Percentiles rank a stretch among this genome's conserved stretches.
phyloP scores from a whole-genome alignment of 805 yeast genomes.

The Phaffomyces antillensis region DNA sequence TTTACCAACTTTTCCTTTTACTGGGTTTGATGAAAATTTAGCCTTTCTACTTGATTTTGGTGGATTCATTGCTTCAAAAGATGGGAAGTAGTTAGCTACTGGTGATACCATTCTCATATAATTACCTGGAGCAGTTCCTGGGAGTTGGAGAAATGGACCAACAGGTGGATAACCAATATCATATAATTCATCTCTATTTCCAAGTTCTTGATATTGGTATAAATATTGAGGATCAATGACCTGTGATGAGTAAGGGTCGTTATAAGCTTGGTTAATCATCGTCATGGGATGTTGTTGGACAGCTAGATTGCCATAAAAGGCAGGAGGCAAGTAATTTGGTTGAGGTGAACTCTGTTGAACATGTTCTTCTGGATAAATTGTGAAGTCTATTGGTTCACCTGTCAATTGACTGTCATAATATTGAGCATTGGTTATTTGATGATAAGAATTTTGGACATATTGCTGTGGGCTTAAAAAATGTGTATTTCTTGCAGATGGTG shows the following conservation, averaged over 20 bases:
- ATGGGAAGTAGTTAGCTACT: conserved; percentile 20
- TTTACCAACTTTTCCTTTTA: not conserved
- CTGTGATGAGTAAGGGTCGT: conserved; percentile 6
- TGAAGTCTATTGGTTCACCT: conserved; percentile 8
- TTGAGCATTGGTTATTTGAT: conserved; percentile 22
- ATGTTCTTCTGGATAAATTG: conserved; percentile 4
- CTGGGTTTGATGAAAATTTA: conserved; percentile 2
- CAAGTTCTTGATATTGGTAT: conserved; percentile 1
- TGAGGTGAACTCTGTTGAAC: not conserved
- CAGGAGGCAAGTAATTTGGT: not conserved
- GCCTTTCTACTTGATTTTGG: conserved; percentile 13
- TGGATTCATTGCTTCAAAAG: conserved; percentile 24
- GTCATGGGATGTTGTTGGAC: not conserved
- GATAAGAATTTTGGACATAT: conserved; percentile 3
- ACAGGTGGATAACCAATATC: conserved; percentile 1
- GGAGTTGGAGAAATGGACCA: not conserved
- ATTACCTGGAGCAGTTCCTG: conserved; percentile 1
- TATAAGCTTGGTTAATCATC: not conserved
- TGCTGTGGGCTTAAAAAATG: not conserved
- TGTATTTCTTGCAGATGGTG: conserved; percentile 1
- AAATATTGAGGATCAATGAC: conserved; percentile 1
- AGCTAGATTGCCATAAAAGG: too few relatives aligned
- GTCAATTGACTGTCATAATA: conserved; percentile 18
- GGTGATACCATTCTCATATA: conserved; percentile 13
- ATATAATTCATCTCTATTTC: conserved; percentile 7